Percentiles rank a stretch among this genome's conserved stretches.
Conservation (phyloP, 148 eudicot genomes). For the Cornus controversa region DNA sequence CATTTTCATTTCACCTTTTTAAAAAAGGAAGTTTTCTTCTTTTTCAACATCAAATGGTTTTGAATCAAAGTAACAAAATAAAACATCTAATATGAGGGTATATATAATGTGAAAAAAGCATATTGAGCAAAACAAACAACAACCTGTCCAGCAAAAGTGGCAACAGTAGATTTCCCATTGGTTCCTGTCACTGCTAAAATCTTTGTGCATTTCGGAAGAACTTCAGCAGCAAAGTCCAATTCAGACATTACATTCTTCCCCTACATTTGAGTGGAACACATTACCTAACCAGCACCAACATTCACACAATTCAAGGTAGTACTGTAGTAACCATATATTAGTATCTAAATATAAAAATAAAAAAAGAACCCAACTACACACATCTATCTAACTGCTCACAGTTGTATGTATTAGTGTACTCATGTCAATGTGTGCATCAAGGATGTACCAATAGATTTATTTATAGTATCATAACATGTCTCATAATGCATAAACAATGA, state of each 20-base stretch:
- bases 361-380: neutral
- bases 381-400: neutral
- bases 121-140: neutral
- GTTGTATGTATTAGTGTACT: neutral
- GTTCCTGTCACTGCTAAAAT: conserved; percentile 25
- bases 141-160: conserved; percentile 26
- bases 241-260: conserved; percentile 19
- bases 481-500: neutral
- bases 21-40: neutral
- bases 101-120: neutral
- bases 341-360: neutral
- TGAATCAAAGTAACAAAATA: neutral
- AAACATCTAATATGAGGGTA: neutral
- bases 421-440: neutral
- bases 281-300: neutral
- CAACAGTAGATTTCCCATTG: conserved; percentile 22
- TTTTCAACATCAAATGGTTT: neutral
- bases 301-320: neutral
- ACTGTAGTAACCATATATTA: neutral
- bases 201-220: conserved; percentile 21
- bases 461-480: neutral
- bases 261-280: conserved; percentile 2
- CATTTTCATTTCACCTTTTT: neutral
- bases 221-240: conserved; percentile 27
- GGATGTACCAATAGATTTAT: neutral